phyloP scores from a whole-genome alignment of 495 filamentous ascomycete species.

The Tuber umbilicatum region DNA sequence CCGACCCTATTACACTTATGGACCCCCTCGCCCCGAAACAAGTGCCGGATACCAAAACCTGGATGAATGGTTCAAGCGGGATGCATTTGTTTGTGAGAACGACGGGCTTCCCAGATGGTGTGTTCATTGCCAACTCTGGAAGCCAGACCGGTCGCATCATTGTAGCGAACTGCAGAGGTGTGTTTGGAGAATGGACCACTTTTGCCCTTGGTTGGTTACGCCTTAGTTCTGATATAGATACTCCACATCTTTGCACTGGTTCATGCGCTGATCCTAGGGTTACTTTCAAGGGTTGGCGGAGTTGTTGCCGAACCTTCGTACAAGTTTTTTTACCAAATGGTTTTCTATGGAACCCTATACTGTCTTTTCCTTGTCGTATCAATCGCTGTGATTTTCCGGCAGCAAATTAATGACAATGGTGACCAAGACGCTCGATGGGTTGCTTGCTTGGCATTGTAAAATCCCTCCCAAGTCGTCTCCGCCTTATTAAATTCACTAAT shows the following conservation, averaged over 20 bases:
- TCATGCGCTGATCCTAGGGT: conserved; percentile 6
- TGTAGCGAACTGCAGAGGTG: conserved; percentile 74
- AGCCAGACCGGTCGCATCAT: conserved; percentile 78
- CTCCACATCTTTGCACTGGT: not conserved
- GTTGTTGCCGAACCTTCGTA: conserved; percentile 76
- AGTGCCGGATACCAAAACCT: conserved; percentile 21
- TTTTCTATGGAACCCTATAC: conserved; percentile 61
- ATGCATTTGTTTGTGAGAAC: conserved; percentile 72
- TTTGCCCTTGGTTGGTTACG: conserved; percentile 69
- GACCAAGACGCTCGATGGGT: conserved; percentile 29
- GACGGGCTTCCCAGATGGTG: conserved; percentile 80
- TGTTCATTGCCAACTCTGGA: conserved; percentile 69
- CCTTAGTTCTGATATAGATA: not conserved
- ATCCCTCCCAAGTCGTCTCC: not conserved
- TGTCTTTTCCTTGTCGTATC: conserved; percentile 59
- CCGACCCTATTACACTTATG: conserved; percentile 22
- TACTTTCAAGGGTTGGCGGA: conserved; percentile 63
- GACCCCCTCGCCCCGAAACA: not conserved
- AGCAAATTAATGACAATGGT: conserved; percentile 19
- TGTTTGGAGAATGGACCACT: conserved; percentile 85
- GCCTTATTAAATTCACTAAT: conserved; percentile 20
- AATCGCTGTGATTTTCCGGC: conserved; percentile 49
- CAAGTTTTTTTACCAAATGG: conserved; percentile 88
- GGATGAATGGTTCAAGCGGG: conserved; percentile 47
- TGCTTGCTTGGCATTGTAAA: conserved; percentile 19